phyloP scores from a whole-genome alignment of 2,329 filamentous ascomycete genomes.

The Colletotrichum sojae region DNA sequence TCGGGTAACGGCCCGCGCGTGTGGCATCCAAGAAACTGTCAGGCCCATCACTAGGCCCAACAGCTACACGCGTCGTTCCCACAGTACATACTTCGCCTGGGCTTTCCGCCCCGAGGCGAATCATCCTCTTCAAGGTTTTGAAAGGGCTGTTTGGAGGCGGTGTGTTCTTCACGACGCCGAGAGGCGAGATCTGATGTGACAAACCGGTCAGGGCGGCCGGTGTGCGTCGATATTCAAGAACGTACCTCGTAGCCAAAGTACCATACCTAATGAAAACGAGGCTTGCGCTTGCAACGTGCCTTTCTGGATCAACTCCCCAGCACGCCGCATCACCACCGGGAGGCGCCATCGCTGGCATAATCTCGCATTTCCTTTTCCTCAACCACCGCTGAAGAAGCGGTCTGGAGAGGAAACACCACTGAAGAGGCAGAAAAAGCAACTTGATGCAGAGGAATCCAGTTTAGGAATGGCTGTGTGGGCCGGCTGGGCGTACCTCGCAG shows the following conservation, averaged over 20 bases:
- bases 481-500: background rate
- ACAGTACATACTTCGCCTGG: too few relatives aligned
- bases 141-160: background rate
- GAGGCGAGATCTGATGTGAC: background rate
- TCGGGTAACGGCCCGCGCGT: too few relatives aligned
- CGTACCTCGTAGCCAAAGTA: background rate
- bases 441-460: background rate
- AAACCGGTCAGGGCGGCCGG: background rate
- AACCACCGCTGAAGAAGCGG: constrained; percentile 10
- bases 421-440: constrained; percentile 12
- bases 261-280: background rate
- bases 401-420: background rate
- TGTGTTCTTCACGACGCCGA: background rate
- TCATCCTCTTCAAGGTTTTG: too few relatives aligned
- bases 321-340: background rate
- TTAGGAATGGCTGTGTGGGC: constrained; percentile 15
- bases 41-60: too few relatives aligned
- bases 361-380: background rate
- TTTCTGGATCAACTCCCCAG: background rate
- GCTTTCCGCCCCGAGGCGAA: too few relatives aligned
- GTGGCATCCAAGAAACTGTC: too few relatives aligned
- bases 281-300: too few relatives aligned
- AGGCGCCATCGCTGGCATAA: constrained; percentile 6
- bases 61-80: too few relatives aligned
- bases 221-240: background rate